Conservation (phyloP, 495 filamentous ascomycete species). For the Physcia stellaris region DNA sequence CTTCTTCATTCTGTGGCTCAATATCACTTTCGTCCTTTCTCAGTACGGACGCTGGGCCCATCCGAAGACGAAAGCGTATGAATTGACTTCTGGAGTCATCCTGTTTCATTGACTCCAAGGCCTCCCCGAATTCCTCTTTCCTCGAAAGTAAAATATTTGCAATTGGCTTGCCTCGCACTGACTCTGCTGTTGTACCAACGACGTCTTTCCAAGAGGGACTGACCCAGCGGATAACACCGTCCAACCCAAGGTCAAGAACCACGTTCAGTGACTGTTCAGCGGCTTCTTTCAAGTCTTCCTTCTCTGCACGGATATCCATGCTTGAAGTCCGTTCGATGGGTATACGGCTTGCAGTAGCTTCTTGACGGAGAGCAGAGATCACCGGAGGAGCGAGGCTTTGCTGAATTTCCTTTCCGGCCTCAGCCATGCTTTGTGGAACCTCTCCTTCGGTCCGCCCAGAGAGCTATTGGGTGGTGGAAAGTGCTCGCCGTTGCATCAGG, state of each 20-base stretch:
- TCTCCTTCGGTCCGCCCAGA: too few relatives aligned
- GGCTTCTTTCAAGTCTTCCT: conserved; percentile 84
- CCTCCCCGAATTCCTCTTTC: conserved; percentile 62
- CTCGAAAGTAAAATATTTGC: conserved; percentile 69
- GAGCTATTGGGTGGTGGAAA: too few relatives aligned
- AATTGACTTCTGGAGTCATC: conserved; percentile 90
- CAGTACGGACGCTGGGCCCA: conserved; percentile 54
- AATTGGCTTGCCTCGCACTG: conserved; percentile 64
- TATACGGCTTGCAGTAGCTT: conserved; percentile 30
- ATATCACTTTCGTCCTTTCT: conserved; percentile 38
- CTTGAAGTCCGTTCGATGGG: conserved; percentile 47
- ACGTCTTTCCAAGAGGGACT: conserved; percentile 96
- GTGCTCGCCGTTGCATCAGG: too few relatives aligned
- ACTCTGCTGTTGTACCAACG: conserved; percentile 61
- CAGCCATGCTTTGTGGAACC: too few relatives aligned
- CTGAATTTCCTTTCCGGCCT: conserved; percentile 24
- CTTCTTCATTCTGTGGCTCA: background rate
- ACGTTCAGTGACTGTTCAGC: conserved; percentile 94
- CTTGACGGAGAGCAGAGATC: conserved; percentile 39
- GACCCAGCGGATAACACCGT: conserved; percentile 83
- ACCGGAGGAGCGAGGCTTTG: conserved; percentile 36
- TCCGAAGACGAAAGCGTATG: conserved; percentile 65
- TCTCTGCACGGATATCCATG: conserved; percentile 60
- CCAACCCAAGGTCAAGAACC: conserved; percentile 81
- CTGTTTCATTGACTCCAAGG: conserved; percentile 75